phyloP scores from a whole-genome alignment of 805 yeast genomes.

The Kockiozyma suomiensis region DNA sequence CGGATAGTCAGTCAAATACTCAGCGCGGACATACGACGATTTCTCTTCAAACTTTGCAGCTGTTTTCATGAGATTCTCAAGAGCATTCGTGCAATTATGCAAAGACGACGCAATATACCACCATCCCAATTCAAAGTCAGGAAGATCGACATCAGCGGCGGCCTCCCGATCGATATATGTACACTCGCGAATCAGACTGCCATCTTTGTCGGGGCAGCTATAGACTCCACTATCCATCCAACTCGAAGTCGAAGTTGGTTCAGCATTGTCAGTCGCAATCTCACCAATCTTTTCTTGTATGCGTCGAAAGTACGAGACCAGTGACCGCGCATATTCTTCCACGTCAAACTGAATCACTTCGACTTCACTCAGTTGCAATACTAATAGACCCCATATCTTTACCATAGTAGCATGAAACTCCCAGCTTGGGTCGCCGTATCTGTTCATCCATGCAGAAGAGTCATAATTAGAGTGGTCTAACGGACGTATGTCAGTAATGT shows the following conservation, averaged over 20 bases:
- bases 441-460: conserved; percentile 64
- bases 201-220: conserved; percentile 9
- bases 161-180: background rate
- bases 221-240: conserved; percentile 13
- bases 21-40: conserved; percentile 51
- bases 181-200: conserved; percentile 7
- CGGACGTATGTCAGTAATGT: background rate
- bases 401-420: conserved; percentile 59
- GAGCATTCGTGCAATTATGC: conserved; percentile 28
- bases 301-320: conserved; percentile 47
- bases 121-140: conserved; percentile 30
- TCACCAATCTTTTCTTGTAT: conserved; percentile 46
- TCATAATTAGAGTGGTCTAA: conserved; percentile 66
- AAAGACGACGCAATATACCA: conserved; percentile 32
- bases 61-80: conserved; percentile 36
- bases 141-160: conserved; percentile 5
- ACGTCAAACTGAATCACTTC: conserved; percentile 51
- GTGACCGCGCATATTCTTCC: conserved; percentile 47
- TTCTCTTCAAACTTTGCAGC: conserved; percentile 54
- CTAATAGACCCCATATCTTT: conserved; percentile 54
- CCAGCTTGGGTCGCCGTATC: conserved; percentile 64
- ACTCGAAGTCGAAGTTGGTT: conserved; percentile 22
- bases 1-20: conserved; percentile 67
- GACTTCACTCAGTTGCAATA: conserved; percentile 53
- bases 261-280: conserved; percentile 19